These are phyloP conservation scores for Parafenestella ontariensis DNA, from an alignment of 2,329 filamentous ascomycete species.

Conservation along the genomic window DNA sequence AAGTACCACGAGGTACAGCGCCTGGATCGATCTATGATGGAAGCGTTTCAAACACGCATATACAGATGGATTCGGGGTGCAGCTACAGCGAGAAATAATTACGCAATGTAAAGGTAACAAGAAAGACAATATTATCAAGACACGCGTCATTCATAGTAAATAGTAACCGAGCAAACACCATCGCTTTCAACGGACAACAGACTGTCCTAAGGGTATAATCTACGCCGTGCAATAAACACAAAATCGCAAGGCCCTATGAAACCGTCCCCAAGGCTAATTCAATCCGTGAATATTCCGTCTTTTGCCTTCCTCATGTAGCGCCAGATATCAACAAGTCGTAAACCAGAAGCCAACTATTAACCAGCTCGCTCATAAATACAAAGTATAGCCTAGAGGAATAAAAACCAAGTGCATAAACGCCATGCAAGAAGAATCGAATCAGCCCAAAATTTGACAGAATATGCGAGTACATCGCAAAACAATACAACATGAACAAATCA, in stretches of 20 bases:
- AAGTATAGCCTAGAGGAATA: neutral
- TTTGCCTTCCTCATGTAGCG: neutral
- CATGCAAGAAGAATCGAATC: neutral
- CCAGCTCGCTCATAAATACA: neutral
- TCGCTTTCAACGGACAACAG: constrained; percentile 2
- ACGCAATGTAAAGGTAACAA: neutral
- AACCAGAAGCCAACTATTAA: too few species aligned
- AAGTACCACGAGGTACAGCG: neutral
- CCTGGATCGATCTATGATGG: neutral
- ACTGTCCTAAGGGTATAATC: constrained; percentile 2
- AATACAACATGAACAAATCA: neutral
- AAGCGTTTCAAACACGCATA: neutral
- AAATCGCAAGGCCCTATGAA: neutral
- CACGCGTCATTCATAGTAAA: neutral
- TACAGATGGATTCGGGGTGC: too few species aligned
- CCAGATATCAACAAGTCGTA: neutral
- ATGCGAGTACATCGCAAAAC: neutral
- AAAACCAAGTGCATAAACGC: neutral
- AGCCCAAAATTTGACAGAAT: neutral
- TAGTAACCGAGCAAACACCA: neutral
- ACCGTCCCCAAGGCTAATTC: neutral
- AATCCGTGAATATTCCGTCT: neutral
- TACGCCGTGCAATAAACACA: constrained; percentile 7
- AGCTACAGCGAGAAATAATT: neutral
- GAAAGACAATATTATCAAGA: neutral